Evolutionary conservation across 805 yeast species (phyloP), one percentile per base, ranked within the genome.

Genomic region (Ogataea trehalophila): DNA sequence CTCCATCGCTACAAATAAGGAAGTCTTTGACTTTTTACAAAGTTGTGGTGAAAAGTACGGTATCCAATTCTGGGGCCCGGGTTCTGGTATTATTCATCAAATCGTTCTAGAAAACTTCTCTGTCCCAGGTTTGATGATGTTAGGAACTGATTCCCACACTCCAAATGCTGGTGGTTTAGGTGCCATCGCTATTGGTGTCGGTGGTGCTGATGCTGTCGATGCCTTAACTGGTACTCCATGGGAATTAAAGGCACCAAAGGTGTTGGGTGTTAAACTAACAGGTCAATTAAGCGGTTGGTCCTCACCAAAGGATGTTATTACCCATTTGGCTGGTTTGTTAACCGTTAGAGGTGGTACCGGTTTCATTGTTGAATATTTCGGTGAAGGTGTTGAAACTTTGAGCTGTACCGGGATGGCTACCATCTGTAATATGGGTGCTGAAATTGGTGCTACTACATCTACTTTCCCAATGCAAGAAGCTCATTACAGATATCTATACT

Each of bases 371-470:
- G 98, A 91, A 76, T 91, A 91, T 77, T 91, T 85, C 64, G 98
- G 98, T 70, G 90, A 84, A 46, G 98, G 98, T 79, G 91, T 91
- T 47, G 80, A 85, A 63, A 79, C 92, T 50, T 84, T 91, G 70
- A 87, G 96, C 43, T 89, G 96, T 73, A 92, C 98, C 44, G 98
- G 98, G 80, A 91, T 91, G 98, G 98, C 95, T 68, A 91, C 98
- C 61, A 91, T 91, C 74, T 91, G 98, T 80, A 91, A 91, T 73
- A 91, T 91, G 98, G 98, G 98, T 78, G 98, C 98, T 58, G 98
- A 91, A 75, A 90, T 91, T 60, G 98, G 98, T 75, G 97, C 97
- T 52, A 91, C 98, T 54, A 91, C 98, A 48, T 91, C 97, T 42
- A 88, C 87, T 52, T 91, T 91, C 95, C 98, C 98, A 69, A 90